Evolutionary conservation across 108 stramenopile species (phyloP).

Genomic region (Cyclotella baltica): DNA sequence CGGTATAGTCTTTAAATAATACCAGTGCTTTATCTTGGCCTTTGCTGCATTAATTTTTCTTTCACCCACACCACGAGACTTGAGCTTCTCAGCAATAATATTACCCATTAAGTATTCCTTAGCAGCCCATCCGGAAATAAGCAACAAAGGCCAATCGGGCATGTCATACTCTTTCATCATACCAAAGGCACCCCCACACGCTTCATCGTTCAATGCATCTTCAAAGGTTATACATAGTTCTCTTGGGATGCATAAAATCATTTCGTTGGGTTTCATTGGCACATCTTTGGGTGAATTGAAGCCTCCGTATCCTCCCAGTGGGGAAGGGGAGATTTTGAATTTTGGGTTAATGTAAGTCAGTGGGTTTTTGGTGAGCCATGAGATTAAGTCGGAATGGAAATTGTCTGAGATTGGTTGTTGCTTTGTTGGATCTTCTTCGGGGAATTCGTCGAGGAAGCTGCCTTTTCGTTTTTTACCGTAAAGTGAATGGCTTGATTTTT

Average conservation of each 20-base stretch:
- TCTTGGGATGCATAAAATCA: slow-evolving; percentile 70
- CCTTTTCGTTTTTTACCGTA: background rate
- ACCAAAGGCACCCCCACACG: slow-evolving; percentile 60
- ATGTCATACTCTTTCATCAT: slow-evolving; percentile 58
- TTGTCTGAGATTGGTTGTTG: background rate
- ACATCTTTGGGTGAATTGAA: slow-evolving; percentile 55
- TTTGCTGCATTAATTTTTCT: background rate
- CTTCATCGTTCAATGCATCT: slow-evolving; percentile 51
- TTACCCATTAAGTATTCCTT: slow-evolving; percentile 60
- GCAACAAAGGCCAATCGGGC: slow-evolving; percentile 63
- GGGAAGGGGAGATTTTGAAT: slow-evolving; percentile 35
- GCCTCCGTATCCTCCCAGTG: slow-evolving; percentile 66
- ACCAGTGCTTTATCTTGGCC: slow-evolving; percentile 47
- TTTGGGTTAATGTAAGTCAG: slow-evolving; percentile 41
- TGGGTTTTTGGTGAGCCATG: slow-evolving; percentile 27
- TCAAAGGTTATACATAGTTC: slow-evolving; percentile 65
- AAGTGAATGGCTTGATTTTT: background rate
- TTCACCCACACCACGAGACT: slow-evolving; percentile 18
- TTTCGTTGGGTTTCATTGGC: slow-evolving; percentile 56
- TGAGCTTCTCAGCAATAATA: background rate
- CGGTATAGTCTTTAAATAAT: slow-evolving; percentile 73
- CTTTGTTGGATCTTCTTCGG: background rate
- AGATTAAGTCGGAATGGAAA: slow-evolving; percentile 23
- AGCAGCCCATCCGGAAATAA: slow-evolving; percentile 75
- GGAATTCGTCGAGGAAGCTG: background rate